Evolutionary conservation across 2,329 filamentous ascomycete genomes (phyloP).

Genomic region (Hypoxylon sp.): DNA sequence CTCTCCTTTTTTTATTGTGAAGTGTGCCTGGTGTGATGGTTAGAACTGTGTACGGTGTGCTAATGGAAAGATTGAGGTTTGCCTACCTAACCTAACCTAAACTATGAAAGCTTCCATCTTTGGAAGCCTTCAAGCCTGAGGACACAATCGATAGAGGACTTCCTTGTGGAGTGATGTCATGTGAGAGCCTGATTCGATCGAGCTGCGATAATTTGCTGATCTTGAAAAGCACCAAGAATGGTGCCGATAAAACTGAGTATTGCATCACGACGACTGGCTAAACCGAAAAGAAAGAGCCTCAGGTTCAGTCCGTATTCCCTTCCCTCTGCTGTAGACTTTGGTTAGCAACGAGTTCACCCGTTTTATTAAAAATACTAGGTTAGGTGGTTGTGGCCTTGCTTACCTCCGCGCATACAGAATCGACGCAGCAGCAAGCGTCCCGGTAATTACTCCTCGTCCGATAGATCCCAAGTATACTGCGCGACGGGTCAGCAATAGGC

Average conservation of each 20-base stretch:
- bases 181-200: not conserved
- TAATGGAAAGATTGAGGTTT: not conserved
- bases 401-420: not conserved
- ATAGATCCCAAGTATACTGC: not conserved
- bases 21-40: not conserved
- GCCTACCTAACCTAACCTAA: not conserved
- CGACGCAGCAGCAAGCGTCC: not conserved
- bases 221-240: not conserved
- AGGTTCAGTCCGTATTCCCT: not conserved
- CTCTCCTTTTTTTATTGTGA: constrained; percentile 5
- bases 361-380: not conserved
- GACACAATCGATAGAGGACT: too few species aligned
- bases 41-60: not conserved
- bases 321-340: not conserved
- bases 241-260: not conserved
- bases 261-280: not conserved
- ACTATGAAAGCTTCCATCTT: not conserved
- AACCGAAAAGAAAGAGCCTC: too few species aligned
- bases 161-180: not conserved
- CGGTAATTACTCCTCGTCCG: not conserved
- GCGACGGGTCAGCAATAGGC: not conserved
- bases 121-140: not conserved
- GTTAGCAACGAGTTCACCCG: not conserved
- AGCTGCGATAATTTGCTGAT: not conserved
- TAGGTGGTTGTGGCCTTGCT: not conserved